A percentile compares a stretch with the other conserved stretches of the same genome.
Evolutionary conservation across 768 basidiomycete species (phyloP).

Genomic region (Kondoa subrosea): DNA sequence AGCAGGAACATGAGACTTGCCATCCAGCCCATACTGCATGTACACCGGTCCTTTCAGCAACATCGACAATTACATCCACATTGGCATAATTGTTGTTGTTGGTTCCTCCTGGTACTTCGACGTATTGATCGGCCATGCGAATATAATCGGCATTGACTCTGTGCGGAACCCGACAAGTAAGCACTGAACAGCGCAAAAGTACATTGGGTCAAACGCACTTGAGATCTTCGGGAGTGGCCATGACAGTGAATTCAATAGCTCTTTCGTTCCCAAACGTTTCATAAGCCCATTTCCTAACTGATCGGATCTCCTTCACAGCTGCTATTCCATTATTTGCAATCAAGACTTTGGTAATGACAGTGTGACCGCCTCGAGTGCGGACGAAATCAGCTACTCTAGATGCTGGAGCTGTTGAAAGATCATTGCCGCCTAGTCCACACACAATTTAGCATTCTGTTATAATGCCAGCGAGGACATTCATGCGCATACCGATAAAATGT

Average conservation of each 20-base stretch:
- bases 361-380: slow-evolving; percentile 76
- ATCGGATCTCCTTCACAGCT: slow-evolving; percentile 80
- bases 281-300: slow-evolving; percentile 98
- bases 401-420: slow-evolving; percentile 62
- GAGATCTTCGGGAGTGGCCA: slow-evolving; percentile 97
- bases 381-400: slow-evolving; percentile 80
- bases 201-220: slow-evolving; percentile 33
- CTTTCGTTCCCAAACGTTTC: slow-evolving; percentile 95
- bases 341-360: slow-evolving; percentile 96
- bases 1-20: slow-evolving; percentile 32
- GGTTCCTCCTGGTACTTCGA: slow-evolving; percentile 92
- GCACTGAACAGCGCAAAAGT: not conserved
- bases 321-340: slow-evolving; percentile 85
- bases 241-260: slow-evolving; percentile 94
- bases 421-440: slow-evolving; percentile 65
- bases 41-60: slow-evolving; percentile 90
- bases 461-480: not conserved
- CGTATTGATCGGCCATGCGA: slow-evolving; percentile 97
- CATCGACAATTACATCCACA: slow-evolving; percentile 94
- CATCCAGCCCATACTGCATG: slow-evolving; percentile 99
- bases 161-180: not conserved
- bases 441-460: not conserved
- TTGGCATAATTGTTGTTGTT: slow-evolving; percentile 99
- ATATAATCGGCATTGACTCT: slow-evolving; percentile 96
- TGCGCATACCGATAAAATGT: slow-evolving; percentile 29